A percentile compares a stretch with the other conserved stretches of the same genome.
Evolutionary conservation across 2,329 filamentous ascomycete genomes (phyloP).

Genomic region (Penicillium sp.): DNA sequence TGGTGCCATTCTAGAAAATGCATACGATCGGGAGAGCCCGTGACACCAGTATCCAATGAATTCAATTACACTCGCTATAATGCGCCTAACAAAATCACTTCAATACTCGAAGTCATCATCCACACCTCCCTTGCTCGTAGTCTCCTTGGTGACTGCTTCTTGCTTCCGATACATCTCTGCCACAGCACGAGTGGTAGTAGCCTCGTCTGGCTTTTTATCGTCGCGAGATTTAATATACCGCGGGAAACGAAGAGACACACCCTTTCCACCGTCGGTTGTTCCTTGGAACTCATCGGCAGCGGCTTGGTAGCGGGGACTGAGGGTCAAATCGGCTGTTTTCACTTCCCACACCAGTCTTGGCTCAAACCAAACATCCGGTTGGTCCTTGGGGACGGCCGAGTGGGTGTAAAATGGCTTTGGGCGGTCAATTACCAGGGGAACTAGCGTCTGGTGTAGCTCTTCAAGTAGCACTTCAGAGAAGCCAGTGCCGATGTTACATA

Average conservation of each 20-base stretch:
- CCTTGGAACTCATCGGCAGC: conserved; percentile 79
- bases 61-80: conserved; percentile 9
- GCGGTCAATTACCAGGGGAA: conserved; percentile 76
- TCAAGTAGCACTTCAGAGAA: conserved; percentile 95
- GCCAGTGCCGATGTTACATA: conserved; percentile 98
- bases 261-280: conserved; percentile 65
- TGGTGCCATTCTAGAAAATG: background rate
- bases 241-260: conserved; percentile 87
- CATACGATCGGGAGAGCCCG: background rate
- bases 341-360: conserved; percentile 95
- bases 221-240: conserved; percentile 88
- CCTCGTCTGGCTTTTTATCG: conserved; percentile 93
- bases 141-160: conserved; percentile 82
- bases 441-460: conserved; percentile 74
- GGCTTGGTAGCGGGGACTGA: conserved; percentile 92
- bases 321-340: conserved; percentile 90
- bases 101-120: conserved; percentile 99
- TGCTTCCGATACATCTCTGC: conserved; percentile 97
- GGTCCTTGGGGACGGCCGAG: conserved; percentile 79
- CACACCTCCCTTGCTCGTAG: conserved; percentile 80
- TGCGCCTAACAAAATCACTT: conserved; percentile 5
- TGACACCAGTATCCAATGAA: conserved; percentile 1
- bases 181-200: conserved; percentile 79
- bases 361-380: conserved; percentile 98
- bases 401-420: conserved; percentile 95